Percentiles rank a stretch among this genome's conserved stretches.
Conservation (phyloP, 192 early-diverging fungal species). For the Obelidium mucronatum region DNA sequence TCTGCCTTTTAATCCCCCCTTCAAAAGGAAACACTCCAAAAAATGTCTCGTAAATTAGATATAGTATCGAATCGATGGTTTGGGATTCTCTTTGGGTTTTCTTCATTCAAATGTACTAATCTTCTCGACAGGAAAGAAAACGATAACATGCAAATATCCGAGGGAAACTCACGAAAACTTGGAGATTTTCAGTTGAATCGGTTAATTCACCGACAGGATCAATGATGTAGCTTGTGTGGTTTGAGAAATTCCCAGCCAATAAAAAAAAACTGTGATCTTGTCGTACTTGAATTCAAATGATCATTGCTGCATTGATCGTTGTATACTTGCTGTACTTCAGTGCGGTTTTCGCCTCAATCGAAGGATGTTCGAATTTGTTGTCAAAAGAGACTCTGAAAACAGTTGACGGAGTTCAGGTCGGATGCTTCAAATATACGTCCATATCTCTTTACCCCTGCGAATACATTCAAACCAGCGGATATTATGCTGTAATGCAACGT, state of each 20-base stretch:
- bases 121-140: conserved; percentile 51
- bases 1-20: neutral
- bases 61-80: conserved; percentile 51
- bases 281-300: neutral
- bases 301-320: neutral
- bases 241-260: neutral
- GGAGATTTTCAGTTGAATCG: conserved; percentile 57
- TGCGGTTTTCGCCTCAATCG: too few relatives aligned
- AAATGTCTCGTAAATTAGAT: conserved; percentile 64
- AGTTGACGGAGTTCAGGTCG: too few relatives aligned
- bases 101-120: neutral
- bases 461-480: too few relatives aligned
- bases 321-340: neutral
- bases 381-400: neutral
- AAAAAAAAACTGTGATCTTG: neutral
- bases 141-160: conserved; percentile 58
- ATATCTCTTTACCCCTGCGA: too few relatives aligned
- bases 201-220: conserved; percentile 33
- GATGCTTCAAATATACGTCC: too few relatives aligned
- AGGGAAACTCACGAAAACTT: conserved; percentile 53
- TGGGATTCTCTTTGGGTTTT: neutral
- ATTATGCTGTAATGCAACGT: too few relatives aligned
- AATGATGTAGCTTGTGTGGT: conserved; percentile 35
- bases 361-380: too few relatives aligned
- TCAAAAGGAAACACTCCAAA: conserved; percentile 61